Evolutionary conservation across 2,329 filamentous ascomycete genomes (phyloP), one percentile per base, ranked within the genome.

Genomic region (Aureobasidium sp.): DNA sequence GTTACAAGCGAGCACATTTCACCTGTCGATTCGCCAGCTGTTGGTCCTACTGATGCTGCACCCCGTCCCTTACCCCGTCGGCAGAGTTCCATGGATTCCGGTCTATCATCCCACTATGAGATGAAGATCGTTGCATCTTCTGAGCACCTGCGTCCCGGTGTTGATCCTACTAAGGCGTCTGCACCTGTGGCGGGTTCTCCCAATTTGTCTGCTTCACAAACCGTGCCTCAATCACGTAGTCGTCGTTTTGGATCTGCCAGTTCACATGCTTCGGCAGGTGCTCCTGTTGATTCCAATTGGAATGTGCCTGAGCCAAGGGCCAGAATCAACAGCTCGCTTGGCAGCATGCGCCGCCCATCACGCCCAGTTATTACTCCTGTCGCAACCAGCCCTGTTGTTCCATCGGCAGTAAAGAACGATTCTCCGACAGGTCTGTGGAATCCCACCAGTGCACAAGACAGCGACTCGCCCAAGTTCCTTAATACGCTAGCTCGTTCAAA

Each of bases 71-170:
- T 64, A 64, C 75, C 70, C 12, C 70, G 75, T 5, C 70, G 75
- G 20, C 64, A 73, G 2, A 76, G 75, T n/a, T 75, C 76, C 39
- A 68, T 77, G 20, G 76, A 79, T 52, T 63, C 70, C 17, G 77
- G 76, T 5, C 73, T 72, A 73, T 82, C 64, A 75, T 79, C 87
- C 20, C 78, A 85, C 61, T 93, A 91, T 70, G 88, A 92, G 63
- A 83, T 93, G 67, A 86, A 85, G 66, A 74, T 92, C 15, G 82
- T 88, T n/a, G 88, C 88, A 34, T 90, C 84, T 61, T 87, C 85
- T 0, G 89, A 92, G 36, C 89, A 94, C 69, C 76, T 93, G 2
- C 82, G 85, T 6, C 77, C 81, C 1, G 79, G 78, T 1, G 72
- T 72, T 8, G 76, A 80, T 63, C 77, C 78, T 6, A 69, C 74